A percentile compares a stretch with the other conserved stretches of the same genome.
phyloP scores from a whole-genome alignment of 2,329 filamentous ascomycete species.

The Calonectria pteridis region DNA sequence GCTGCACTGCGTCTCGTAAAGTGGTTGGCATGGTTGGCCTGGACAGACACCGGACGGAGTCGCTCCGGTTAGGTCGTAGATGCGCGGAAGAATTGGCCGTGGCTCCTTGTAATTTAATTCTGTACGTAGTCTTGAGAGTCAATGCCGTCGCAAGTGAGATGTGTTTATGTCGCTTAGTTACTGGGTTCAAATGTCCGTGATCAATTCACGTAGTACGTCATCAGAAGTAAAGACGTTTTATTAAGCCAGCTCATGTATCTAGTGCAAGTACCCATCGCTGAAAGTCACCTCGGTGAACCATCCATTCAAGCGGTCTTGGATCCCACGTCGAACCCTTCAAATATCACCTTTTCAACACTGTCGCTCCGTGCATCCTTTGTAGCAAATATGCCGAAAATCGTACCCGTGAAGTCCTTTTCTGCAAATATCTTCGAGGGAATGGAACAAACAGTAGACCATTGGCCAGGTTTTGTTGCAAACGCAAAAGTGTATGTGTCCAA shows the following conservation, averaged over 20 bases:
- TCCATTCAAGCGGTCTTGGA: not conserved
- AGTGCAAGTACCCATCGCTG: not conserved
- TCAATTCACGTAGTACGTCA: not conserved
- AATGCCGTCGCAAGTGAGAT: not conserved
- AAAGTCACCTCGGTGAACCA: not conserved
- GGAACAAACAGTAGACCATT: not conserved
- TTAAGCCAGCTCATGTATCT: not conserved
- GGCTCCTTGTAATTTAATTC: not conserved
- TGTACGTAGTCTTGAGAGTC: not conserved
- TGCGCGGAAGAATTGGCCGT: not conserved
- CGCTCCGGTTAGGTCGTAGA: not conserved
- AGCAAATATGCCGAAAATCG: not conserved
- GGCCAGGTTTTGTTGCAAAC: not conserved
- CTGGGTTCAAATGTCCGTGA: not conserved
- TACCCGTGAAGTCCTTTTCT: not conserved
- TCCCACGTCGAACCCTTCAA: not conserved
- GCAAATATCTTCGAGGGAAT: not conserved
- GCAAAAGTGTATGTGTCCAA: not conserved
- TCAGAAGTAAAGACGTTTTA: not conserved
- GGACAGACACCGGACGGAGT: not conserved
- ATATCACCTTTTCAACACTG: not conserved
- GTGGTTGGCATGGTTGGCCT: no score
- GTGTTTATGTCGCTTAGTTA: not conserved
- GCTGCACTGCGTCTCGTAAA: not conserved
- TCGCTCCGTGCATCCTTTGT: not conserved